These are phyloP conservation scores for Antitrichia curtipendula DNA, from an alignment of 225 moss, liverwort and hornwort genomes.

Conservation along the genomic window DNA sequence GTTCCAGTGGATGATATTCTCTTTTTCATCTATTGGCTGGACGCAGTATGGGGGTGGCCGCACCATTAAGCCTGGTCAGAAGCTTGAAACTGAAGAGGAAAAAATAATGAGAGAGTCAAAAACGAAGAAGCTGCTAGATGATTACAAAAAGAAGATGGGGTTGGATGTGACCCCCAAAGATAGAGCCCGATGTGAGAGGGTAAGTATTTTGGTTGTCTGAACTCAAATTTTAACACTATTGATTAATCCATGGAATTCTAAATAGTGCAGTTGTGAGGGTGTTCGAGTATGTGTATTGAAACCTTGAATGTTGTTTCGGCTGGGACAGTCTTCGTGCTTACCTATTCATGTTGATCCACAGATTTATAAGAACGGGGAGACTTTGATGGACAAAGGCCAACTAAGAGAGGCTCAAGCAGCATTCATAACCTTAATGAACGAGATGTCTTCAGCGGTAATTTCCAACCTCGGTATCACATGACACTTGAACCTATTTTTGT, in stretches of 20 bases:
- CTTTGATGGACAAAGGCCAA: conserved; percentile 76
- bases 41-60: conserved; percentile 88
- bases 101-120: conserved; percentile 51
- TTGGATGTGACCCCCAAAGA: conserved; percentile 59
- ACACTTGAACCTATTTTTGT: background rate
- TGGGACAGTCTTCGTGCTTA: background rate
- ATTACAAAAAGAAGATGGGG: conserved; percentile 74
- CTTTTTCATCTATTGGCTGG: background rate
- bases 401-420: conserved; percentile 47
- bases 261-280: background rate
- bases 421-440: conserved; percentile 47
- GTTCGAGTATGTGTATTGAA: background rate
- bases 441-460: conserved; percentile 64
- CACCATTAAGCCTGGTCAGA: conserved; percentile 77
- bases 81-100: conserved; percentile 82
- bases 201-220: background rate
- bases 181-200: conserved; percentile 61
- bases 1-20: background rate
- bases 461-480: background rate
- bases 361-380: conserved; percentile 46
- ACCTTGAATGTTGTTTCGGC: background rate
- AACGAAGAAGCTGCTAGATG: conserved; percentile 66
- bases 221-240: background rate
- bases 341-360: background rate
- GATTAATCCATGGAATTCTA: background rate